Conservation (phyloP, 352 stramenopile genomes). For the Phytophthora melonis region DNA sequence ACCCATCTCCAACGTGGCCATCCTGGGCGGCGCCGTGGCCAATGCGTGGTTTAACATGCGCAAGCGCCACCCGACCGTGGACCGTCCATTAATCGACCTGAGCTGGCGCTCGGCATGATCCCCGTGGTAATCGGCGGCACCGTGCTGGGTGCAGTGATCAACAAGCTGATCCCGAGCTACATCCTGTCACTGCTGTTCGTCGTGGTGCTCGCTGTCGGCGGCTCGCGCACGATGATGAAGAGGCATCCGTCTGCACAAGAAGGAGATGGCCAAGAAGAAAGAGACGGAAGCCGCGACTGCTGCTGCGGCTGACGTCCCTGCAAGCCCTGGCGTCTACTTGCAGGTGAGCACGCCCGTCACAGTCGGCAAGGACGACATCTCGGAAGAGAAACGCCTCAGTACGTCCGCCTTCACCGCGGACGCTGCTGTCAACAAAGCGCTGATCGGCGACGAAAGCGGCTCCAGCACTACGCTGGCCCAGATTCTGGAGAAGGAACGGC, state of each 20-base stretch:
- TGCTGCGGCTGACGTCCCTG: slow-evolving; percentile 3
- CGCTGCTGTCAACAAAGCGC: too few species aligned
- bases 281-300: slow-evolving; percentile 11
- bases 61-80: slow-evolving; percentile 54
- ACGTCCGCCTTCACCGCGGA: slow-evolving; percentile 1
- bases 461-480: slow-evolving; percentile 16
- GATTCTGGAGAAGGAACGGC: slow-evolving; percentile 38
- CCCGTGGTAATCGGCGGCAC: slow-evolving; percentile 61
- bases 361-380: slow-evolving; percentile 13
- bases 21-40: slow-evolving; percentile 60
- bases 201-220: slow-evolving; percentile 41
- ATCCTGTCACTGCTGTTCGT: slow-evolving; percentile 59
- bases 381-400: slow-evolving; percentile 25
- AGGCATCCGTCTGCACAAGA: slow-evolving; percentile 40
- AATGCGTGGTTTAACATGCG: slow-evolving; percentile 64
- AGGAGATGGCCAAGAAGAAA: slow-evolving; percentile 45
- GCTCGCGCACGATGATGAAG: slow-evolving; percentile 28
- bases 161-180: slow-evolving; percentile 65
- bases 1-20: slow-evolving; percentile 62
- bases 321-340: slow-evolving; percentile 29
- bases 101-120: slow-evolving; percentile 64
- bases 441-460: slow-evolving; percentile 2
- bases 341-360: slow-evolving; percentile 29
- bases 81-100: slow-evolving; percentile 60
- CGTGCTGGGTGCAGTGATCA: slow-evolving; percentile 58